A percentile compares a stretch with the other conserved stretches of the same genome.
Evolutionary conservation across 192 early-diverging fungal genomes (phyloP).

Genomic region (Kickxella alabastrina): DNA sequence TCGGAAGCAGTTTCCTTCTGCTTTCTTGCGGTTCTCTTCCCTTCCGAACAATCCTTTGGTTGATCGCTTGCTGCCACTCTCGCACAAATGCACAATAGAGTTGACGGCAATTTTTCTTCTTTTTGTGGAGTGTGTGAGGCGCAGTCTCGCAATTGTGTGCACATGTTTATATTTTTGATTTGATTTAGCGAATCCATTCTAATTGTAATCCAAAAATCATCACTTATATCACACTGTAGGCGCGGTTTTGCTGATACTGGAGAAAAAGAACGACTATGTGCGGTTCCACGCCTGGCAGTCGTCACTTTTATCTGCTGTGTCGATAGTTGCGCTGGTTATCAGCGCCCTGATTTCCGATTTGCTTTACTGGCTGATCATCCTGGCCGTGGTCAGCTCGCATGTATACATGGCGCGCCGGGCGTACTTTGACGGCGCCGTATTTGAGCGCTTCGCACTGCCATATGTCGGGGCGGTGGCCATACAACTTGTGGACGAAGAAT

Average conservation of each 20-base stretch:
- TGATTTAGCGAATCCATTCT: background rate
- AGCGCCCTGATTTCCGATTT: conserved; percentile 33
- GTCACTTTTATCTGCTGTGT: conserved; percentile 32
- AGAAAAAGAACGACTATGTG: conserved; percentile 69
- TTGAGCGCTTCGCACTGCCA: conserved; percentile 68
- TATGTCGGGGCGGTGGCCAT: conserved; percentile 63
- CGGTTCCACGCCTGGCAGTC: conserved; percentile 57
- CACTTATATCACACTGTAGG: conserved; percentile 51
- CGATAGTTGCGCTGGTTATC: conserved; percentile 26
- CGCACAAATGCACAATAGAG: background rate
- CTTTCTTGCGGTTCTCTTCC: conserved; percentile 4
- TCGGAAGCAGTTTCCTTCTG: conserved; percentile 6
- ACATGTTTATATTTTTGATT: background rate
- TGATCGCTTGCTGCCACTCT: background rate
- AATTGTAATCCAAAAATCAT: background rate
- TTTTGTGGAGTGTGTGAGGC: background rate
- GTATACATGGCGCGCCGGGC: conserved; percentile 57
- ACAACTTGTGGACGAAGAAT: conserved; percentile 69
- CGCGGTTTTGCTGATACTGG: conserved; percentile 66
- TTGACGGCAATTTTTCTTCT: background rate
- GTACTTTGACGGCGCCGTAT: conserved; percentile 63
- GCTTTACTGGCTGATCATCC: conserved; percentile 43
- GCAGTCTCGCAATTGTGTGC: background rate
- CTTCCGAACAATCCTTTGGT: background rate
- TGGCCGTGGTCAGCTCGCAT: conserved; percentile 6